A percentile compares a stretch with the other conserved stretches of the same genome.
Conservation (phyloP, 2,329 filamentous ascomycete genomes). For the Talaromyces islandicus region DNA sequence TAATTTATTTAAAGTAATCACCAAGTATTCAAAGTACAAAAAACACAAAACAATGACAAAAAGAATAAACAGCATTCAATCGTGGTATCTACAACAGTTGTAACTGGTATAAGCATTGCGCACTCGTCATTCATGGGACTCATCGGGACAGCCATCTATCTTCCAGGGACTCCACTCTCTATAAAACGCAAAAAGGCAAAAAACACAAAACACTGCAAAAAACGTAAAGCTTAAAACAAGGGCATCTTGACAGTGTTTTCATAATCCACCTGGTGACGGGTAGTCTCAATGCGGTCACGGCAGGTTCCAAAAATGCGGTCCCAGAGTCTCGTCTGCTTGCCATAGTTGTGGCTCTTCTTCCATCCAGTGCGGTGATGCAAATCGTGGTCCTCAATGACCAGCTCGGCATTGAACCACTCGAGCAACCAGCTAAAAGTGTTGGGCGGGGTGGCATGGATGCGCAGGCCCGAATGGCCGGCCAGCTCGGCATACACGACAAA, state of each 20-base stretch:
- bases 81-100: neutral
- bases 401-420: constrained; percentile 23
- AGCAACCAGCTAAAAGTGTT: constrained; percentile 28
- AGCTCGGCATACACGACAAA: constrained; percentile 38
- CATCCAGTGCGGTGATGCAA: constrained; percentile 28
- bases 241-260: constrained; percentile 17
- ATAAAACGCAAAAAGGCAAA: neutral
- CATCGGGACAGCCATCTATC: neutral
- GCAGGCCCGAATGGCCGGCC: constrained; percentile 34
- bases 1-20: neutral
- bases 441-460: constrained; percentile 28
- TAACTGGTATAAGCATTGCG: neutral
- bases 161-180: neutral
- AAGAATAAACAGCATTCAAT: neutral
- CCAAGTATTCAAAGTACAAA: neutral
- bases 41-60: neutral
- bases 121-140: neutral
- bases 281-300: constrained; percentile 25
- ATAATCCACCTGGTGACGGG: constrained; percentile 21
- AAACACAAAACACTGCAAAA: neutral
- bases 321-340: constrained; percentile 29
- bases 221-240: constrained; percentile 11
- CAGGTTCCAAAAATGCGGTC: constrained; percentile 26
- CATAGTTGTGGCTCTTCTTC: constrained; percentile 28
- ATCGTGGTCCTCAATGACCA: constrained; percentile 35